Evolutionary conservation across 2,329 filamentous ascomycete species (phyloP).

Genomic region (Parastagonospora avenae): DNA sequence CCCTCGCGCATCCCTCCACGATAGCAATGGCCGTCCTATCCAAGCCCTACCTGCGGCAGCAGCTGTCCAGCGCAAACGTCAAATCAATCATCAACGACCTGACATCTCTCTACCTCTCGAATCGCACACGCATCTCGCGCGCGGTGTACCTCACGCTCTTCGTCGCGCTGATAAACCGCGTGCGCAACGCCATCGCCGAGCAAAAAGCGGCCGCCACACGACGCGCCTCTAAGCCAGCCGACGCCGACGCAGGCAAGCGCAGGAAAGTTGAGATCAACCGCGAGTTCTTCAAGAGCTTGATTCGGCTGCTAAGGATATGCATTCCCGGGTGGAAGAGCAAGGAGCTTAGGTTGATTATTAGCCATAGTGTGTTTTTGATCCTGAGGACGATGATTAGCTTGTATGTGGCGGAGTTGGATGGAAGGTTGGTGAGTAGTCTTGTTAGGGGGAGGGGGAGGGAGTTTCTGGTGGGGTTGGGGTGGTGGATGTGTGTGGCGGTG

Average conservation of each 20-base stretch:
- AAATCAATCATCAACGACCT: constrained; percentile 46
- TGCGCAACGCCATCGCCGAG: constrained; percentile 88
- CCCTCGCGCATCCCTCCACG: constrained; percentile 23
- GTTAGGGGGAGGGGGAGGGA: constrained; percentile 90
- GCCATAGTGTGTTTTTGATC: constrained; percentile 92
- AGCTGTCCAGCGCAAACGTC: constrained; percentile 38
- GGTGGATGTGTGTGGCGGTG: constrained; percentile 98
- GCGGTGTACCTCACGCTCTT: constrained; percentile 51
- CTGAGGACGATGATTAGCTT: constrained; percentile 89
- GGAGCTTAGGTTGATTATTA: constrained; percentile 82
- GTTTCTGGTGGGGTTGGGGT: constrained; percentile 84
- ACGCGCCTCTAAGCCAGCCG: constrained; percentile 59
- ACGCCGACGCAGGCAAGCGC: constrained; percentile 51
- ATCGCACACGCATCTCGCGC: constrained; percentile 50
- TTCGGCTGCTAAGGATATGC: constrained; percentile 81
- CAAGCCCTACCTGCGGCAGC: constrained; percentile 42
- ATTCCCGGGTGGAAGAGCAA: constrained; percentile 89
- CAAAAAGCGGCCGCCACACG: constrained; percentile 83
- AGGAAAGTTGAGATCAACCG: constrained; percentile 92
- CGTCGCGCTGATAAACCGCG: constrained; percentile 66
- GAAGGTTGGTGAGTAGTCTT: constrained; percentile 86
- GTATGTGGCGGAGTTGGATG: constrained; percentile 95
- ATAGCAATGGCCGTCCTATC: constrained; percentile 49
- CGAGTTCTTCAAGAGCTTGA: constrained; percentile 79
- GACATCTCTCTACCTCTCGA: constrained; percentile 44